Evolutionary conservation across 1,284 basidiomycete species (phyloP).

Genomic region (Ustilago nuda): DNA sequence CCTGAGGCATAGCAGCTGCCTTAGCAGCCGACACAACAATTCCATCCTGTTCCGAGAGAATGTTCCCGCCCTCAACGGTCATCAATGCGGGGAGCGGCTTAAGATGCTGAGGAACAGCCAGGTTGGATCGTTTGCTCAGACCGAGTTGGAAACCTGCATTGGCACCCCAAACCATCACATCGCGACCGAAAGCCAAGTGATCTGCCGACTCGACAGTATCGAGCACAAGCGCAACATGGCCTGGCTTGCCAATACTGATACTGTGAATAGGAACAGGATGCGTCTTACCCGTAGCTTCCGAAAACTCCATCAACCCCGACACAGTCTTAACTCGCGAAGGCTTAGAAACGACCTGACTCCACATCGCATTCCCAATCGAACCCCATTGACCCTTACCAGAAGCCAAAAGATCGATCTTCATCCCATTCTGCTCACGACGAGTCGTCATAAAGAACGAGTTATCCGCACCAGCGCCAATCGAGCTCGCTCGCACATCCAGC

Average conservation of each 20-base stretch:
- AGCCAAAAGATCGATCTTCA: slow-evolving; percentile 77
- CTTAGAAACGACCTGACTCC: slow-evolving; percentile 79
- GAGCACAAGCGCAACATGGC: slow-evolving; percentile 73
- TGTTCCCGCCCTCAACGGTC: slow-evolving; percentile 20
- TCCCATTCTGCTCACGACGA: slow-evolving; percentile 19
- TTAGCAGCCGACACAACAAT: slow-evolving; percentile 25
- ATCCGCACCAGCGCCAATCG: slow-evolving; percentile 60
- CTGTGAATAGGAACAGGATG: slow-evolving; percentile 79
- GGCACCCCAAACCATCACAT: slow-evolving; percentile 73
- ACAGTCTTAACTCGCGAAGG: slow-evolving; percentile 83
- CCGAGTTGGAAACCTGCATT: slow-evolving; percentile 72
- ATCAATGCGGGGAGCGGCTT: slow-evolving; percentile 70
- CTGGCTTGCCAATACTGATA: slow-evolving; percentile 77
- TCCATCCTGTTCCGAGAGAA: slow-evolving; percentile 34
- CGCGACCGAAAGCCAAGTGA: slow-evolving; percentile 71
- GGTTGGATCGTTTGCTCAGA: slow-evolving; percentile 81
- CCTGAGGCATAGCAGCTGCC: slow-evolving; percentile 16
- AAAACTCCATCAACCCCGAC: slow-evolving; percentile 78
- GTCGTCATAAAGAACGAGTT: slow-evolving; percentile 64
- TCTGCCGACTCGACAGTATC: slow-evolving; percentile 60
- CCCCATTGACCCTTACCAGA: slow-evolving; percentile 88
- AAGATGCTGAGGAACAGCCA: slow-evolving; percentile 77
- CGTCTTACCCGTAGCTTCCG: slow-evolving; percentile 29
- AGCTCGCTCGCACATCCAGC: slow-evolving; percentile 46
- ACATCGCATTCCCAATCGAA: slow-evolving; percentile 84